Evolutionary conservation across 192 early-diverging fungal genomes (phyloP).

Genomic region (Neocallimastix lanati): DNA sequence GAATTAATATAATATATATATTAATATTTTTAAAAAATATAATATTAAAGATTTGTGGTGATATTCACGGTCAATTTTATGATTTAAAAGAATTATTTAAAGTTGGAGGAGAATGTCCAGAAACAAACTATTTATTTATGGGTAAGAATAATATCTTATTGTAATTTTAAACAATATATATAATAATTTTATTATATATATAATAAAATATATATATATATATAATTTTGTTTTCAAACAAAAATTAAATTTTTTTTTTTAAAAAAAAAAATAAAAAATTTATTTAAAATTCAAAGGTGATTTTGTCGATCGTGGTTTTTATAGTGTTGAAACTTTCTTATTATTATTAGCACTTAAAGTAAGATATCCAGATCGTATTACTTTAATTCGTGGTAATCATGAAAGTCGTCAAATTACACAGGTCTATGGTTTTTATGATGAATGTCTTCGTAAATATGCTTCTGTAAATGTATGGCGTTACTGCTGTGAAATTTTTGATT

Average conservation of each 20-base stretch:
- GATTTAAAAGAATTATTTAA: slow-evolving; percentile 83
- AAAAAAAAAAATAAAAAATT: no score
- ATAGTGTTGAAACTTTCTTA: slow-evolving; percentile 94
- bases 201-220: no score
- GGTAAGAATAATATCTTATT: slow-evolving; percentile 22
- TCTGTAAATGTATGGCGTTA: slow-evolving; percentile 92
- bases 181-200: no score
- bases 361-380: slow-evolving; percentile 73
- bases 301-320: slow-evolving; percentile 91
- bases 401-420: slow-evolving; percentile 87
- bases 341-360: slow-evolving; percentile 86
- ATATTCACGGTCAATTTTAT: no score
- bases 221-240: no score
- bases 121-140: slow-evolving; percentile 97
- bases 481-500: slow-evolving; percentile 96
- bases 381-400: slow-evolving; percentile 84
- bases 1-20: no score
- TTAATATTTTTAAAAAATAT: no score
- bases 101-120: slow-evolving; percentile 61
- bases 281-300: slow-evolving; percentile 26
- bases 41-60: no score
- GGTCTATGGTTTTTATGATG: neutral
- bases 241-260: no score
- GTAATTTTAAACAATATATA: no score
- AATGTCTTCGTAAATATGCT: slow-evolving; percentile 70